phyloP scores from a whole-genome alignment of 345 rosid genomes.

The Camelina hispida region DNA sequence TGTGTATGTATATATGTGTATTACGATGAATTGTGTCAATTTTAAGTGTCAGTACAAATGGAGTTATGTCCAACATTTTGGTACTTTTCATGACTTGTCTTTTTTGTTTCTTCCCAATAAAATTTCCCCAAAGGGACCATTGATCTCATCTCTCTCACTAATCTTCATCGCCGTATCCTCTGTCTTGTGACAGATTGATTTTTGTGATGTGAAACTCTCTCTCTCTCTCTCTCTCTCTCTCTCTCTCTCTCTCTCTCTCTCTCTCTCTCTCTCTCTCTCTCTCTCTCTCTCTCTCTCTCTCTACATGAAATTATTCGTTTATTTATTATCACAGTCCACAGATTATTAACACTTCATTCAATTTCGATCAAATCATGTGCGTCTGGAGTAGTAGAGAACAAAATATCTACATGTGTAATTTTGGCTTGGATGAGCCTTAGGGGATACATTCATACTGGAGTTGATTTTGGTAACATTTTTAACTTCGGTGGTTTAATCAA shows the following conservation, averaged over 20 bases:
- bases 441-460: not conserved
- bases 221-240: constrained; percentile 16
- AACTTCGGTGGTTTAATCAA: not conserved
- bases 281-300: constrained; percentile 12
- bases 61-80: constrained; percentile 46
- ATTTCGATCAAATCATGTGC: constrained; percentile 15
- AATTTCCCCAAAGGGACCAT: constrained; percentile 45
- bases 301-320: constrained; percentile 29
- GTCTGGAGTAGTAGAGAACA: not conserved
- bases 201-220: constrained; percentile 36
- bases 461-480: not conserved
- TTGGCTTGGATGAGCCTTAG: not conserved
- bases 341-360: constrained; percentile 27
- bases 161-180: constrained; percentile 38
- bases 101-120: constrained; percentile 39
- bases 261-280: no score
- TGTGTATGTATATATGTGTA: not conserved
- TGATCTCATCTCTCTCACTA: constrained; percentile 24
- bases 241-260: no score
- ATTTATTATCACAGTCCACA: constrained; percentile 3
- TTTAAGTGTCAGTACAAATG: constrained; percentile 37
- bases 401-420: constrained; percentile 3
- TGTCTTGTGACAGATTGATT: constrained; percentile 43
- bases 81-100: constrained; percentile 48
- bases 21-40: constrained; percentile 31